Evolutionary conservation across 805 yeast species (phyloP).

Genomic region (Monosporozyma yasuniensis): DNA sequence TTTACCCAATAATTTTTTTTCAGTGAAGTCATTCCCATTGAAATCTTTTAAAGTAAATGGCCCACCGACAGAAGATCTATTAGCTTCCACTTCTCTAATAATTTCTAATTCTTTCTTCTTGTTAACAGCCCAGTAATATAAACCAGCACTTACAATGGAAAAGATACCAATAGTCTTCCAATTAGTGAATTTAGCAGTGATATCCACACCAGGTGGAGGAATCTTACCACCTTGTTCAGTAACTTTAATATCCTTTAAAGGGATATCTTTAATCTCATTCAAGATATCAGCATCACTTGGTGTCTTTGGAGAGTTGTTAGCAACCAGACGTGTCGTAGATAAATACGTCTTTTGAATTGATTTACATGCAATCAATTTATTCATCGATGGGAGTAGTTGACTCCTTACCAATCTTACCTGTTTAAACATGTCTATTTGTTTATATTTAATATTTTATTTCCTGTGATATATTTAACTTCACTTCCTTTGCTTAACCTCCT

Average conservation of each 20-base stretch:
- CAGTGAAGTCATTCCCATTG: conserved; percentile 65
- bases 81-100: conserved; percentile 74
- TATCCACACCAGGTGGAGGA: neutral
- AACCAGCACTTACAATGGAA: conserved; percentile 53
- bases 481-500: neutral
- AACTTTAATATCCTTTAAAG: conserved; percentile 5
- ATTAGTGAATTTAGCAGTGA: conserved; percentile 20
- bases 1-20: conserved; percentile 63
- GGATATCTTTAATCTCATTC: conserved; percentile 4
- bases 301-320: neutral
- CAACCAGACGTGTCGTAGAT: neutral
- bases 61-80: conserved; percentile 76
- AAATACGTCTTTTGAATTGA: neutral
- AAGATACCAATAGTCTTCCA: conserved; percentile 73
- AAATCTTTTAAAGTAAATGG: conserved; percentile 66
- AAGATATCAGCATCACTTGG: neutral
- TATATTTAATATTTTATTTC: no score
- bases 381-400: neutral
- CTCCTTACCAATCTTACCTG: neutral
- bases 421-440: neutral
- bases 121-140: conserved; percentile 57
- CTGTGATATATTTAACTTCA: no score
- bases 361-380: neutral
- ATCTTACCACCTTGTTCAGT: neutral
- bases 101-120: conserved; percentile 69